Conservation (phyloP, 139 green algal species). For the Pseudopediastrum boryanum region DNA sequence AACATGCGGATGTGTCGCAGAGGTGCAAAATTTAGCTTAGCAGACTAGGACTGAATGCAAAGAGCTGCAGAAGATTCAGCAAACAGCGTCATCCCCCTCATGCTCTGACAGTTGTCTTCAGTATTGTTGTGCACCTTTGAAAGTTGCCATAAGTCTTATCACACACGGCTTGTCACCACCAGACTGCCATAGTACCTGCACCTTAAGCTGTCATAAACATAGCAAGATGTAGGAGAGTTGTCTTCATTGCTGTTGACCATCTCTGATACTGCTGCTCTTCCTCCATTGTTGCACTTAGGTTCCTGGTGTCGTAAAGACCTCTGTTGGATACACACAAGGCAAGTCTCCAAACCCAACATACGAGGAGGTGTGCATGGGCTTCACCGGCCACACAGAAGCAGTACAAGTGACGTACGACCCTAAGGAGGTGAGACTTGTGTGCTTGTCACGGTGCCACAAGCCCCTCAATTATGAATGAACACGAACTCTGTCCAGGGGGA, state of each 20-base stretch:
- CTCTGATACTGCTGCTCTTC: background rate
- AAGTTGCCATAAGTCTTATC: background rate
- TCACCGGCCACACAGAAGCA: constrained; percentile 69
- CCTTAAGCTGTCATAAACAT: background rate
- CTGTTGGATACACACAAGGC: constrained; percentile 73
- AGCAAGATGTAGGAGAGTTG: too few species aligned
- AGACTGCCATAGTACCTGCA: too few species aligned
- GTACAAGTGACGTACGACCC: constrained; percentile 82
- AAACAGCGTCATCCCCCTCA: too few species aligned
- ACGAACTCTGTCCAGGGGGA: too few species aligned
- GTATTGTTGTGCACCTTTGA: background rate
- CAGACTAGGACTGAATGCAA: background rate
- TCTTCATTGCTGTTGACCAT: background rate
- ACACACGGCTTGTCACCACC: background rate
- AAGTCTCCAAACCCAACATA: constrained; percentile 62
- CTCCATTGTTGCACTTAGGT: constrained; percentile 26
- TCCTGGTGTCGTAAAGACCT: constrained; percentile 73
- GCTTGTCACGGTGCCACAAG: too few species aligned
- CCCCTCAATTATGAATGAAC: too few species aligned
- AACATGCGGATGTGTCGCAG: too few species aligned
- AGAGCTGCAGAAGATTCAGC: too few species aligned
- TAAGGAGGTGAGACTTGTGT: constrained; percentile 28
- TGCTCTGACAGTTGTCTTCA: too few species aligned
- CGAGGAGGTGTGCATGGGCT: constrained; percentile 75
- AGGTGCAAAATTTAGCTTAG: background rate